Evolutionary conservation across 2,329 filamentous ascomycete genomes (phyloP), one percentile per base, ranked within the genome.

Genomic region (Ambrosiella xylebori): DNA sequence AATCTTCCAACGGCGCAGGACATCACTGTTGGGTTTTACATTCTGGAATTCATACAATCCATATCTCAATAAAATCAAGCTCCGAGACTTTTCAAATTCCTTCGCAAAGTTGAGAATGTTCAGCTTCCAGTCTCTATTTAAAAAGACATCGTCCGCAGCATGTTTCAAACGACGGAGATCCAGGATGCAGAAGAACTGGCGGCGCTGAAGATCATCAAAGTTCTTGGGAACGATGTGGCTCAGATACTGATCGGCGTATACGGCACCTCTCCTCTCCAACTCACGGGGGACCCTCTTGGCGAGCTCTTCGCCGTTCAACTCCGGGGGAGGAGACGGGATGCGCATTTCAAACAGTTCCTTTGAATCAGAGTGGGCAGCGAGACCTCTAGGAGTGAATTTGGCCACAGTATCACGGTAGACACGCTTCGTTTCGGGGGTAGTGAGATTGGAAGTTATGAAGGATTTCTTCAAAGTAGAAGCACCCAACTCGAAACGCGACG

Each of bases 1-100:
- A 47, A 74, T 68, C 64, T 77, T 76, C 79, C 79, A 82, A 63
- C 76, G 76, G 66, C 75, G 77, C 57, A 81, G 70, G 7, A 80
- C 71, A 44, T 79, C 76, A 61, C 74, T 75, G 0, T 78, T 79
- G 1, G 78, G 77, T 64, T 79, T 79, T 47, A 81, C 74, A 15
- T 77, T 81, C 68, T 81, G 79, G 68, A 81, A 82, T 64, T 81
- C 76, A 64, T 81, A 82, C 1, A 81, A 72, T 1, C 78, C 79
- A 61, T 82, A 82, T 53, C 78, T 76, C 58, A 82, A 65, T 68
- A 82, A 74, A 59, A 82, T 81, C 49, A 82, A 69, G 63, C 77
- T 79, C 54, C 79, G 73, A 64, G 78, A 81, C 70, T 82, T 82
- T 65, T 82, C 79, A 61, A 79, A 82, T 65, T 81, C 79, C 65